Evolutionary conservation across 176 grass and related monocot genomes (phyloP).

Genomic region (Melocanna baccifera): DNA sequence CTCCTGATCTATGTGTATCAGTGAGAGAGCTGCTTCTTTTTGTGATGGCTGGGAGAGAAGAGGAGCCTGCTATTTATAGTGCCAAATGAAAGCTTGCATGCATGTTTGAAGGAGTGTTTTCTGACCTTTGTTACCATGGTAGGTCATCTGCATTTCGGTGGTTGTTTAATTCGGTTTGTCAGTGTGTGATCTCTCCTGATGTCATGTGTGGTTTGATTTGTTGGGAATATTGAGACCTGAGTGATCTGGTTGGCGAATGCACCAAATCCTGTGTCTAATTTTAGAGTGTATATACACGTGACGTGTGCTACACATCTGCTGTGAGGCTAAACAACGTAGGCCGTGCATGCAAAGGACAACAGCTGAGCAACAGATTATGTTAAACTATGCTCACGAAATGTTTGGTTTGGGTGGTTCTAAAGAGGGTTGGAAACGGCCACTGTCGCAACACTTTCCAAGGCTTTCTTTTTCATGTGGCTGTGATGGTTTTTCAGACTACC

Average conservation of each 20-base stretch:
- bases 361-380: too few relatives aligned
- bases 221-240: conserved; percentile 6
- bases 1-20: not conserved
- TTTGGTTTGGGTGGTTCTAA: too few relatives aligned
- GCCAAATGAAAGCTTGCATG: not conserved
- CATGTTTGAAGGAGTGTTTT: not conserved
- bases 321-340: too few relatives aligned
- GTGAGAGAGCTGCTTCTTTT: not conserved
- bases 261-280: not conserved
- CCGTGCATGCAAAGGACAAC: too few relatives aligned
- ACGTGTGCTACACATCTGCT: too few relatives aligned
- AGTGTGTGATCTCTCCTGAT: not conserved
- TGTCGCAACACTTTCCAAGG: too few relatives aligned
- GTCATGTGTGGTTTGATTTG: not conserved
- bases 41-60: not conserved
- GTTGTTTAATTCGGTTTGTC: not conserved
- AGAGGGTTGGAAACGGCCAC: too few relatives aligned
- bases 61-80: not conserved
- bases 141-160: conserved; percentile 1
- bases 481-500: too few relatives aligned
- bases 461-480: too few relatives aligned
- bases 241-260: not conserved
- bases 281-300: too few relatives aligned
- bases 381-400: too few relatives aligned
- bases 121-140: not conserved